phyloP scores from a whole-genome alignment of 2,329 filamentous ascomycete species.

The Aspergillus sp. region DNA sequence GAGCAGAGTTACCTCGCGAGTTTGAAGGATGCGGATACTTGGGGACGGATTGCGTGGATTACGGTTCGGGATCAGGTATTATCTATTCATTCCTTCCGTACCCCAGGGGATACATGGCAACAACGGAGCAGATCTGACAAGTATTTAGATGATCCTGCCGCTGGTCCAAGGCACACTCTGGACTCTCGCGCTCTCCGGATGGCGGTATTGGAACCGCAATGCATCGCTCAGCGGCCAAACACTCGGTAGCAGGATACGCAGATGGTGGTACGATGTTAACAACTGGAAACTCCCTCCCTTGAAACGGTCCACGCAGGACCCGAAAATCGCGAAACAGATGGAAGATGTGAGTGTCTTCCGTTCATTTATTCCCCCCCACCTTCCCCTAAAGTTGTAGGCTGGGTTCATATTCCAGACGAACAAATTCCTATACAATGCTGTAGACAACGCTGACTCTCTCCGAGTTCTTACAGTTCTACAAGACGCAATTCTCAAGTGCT shows the following conservation, averaged over 20 bases:
- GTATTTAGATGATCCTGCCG: constrained; percentile 65
- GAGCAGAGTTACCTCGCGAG: constrained; percentile 97
- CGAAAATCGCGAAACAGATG: constrained; percentile 31
- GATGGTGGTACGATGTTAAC: constrained; percentile 95
- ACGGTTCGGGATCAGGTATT: constrained; percentile 78
- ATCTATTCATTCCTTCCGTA: too few species aligned
- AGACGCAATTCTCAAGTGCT: constrained; percentile 27
- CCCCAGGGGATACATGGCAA: too few species aligned
- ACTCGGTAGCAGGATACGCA: constrained; percentile 65
- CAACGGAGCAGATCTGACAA: background rate
- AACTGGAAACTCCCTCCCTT: constrained; percentile 66
- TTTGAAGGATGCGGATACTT: constrained; percentile 69
- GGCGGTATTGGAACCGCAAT: constrained; percentile 80
- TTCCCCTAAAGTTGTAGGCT: background rate
- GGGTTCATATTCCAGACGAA: background rate
- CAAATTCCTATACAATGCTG: background rate
- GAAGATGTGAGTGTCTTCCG: constrained; percentile 35
- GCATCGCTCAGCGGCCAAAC: constrained; percentile 68
- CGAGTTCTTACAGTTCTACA: constrained; percentile 32
- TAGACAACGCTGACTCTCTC: constrained; percentile 17
- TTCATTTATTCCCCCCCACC: background rate
- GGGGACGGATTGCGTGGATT: constrained; percentile 72
- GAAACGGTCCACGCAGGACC: constrained; percentile 14
- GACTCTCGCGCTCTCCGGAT: constrained; percentile 75
- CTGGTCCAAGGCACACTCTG: constrained; percentile 82